Evolutionary conservation across 192 early-diverging fungal species (phyloP).

Genomic region (Coemansia pectinata): DNA sequence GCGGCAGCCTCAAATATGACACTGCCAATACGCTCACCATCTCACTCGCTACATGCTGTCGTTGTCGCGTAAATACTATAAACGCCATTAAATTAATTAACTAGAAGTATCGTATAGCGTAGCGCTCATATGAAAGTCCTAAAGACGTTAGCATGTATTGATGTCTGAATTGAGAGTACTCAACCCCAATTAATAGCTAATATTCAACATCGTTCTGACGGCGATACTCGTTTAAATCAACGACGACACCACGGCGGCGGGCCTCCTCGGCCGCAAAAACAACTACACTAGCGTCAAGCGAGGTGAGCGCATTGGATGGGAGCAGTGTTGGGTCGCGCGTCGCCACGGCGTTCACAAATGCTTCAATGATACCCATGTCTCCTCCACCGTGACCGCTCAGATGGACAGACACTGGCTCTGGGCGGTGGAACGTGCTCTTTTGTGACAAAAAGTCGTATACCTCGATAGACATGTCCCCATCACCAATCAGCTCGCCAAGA

Average conservation of each 20-base stretch:
- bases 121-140: too few species aligned
- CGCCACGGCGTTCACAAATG: conserved; percentile 17
- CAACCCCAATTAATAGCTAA: background rate
- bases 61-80: conserved; percentile 17
- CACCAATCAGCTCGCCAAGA: conserved; percentile 57
- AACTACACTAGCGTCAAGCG: conserved; percentile 10
- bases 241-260: conserved; percentile 9
- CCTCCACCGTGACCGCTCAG: conserved; percentile 24
- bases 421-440: conserved; percentile 21
- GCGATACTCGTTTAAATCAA: conserved; percentile 13
- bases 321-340: conserved; percentile 4
- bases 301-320: conserved; percentile 9
- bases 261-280: conserved; percentile 31
- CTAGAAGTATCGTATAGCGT: too few species aligned
- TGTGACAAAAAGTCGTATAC: conserved; percentile 54
- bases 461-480: conserved; percentile 47
- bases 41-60: conserved; percentile 15
- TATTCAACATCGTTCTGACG: background rate
- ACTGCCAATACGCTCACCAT: conserved; percentile 24
- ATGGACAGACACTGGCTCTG: background rate
- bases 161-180: background rate
- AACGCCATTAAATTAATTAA: background rate
- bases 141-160: background rate
- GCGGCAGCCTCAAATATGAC: conserved; percentile 6
- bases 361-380: conserved; percentile 17